Evolutionary conservation across 2,329 filamentous ascomycete species (phyloP), one percentile per base, ranked within the genome.

Genomic region (Plenodomus tracheiphilus): DNA sequence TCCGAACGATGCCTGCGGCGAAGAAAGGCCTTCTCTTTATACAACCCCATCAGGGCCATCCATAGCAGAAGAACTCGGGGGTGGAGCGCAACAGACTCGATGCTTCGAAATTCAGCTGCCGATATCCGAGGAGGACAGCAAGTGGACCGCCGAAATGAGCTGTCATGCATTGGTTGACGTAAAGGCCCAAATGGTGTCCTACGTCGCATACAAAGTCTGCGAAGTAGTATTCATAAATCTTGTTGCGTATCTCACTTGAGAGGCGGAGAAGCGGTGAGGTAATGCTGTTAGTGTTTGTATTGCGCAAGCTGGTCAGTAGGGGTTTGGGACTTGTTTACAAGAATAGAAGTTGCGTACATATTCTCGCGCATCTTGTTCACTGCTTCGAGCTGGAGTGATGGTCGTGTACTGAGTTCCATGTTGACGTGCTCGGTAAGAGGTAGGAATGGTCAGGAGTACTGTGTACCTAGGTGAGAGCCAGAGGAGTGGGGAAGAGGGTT

Each of bases 191-290:
- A n/a, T n/a, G n/a, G n/a, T n/a, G n/a, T n/a, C n/a, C n/a, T n/a
- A n/a, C n/a, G n/a, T n/a, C n/a, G n/a, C n/a, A 16, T 13, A 38
- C 25, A 18, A 11, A 16, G 10, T 13, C 39, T 3, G 11, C 6
- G 21, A 46, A 39, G 3, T 28, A 13, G 17, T 39, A n/a, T 1
- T 32, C 16, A 16, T 37, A 51, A 17, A 47, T 43, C 0, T 30
- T 16, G 6, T 38, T 45, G 22, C 25, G 43, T 11, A 40, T 1
- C 25, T 45, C 36, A 4, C 17, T 36, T 9, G 43, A 25, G 3
- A 45, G 37, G 28, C 25, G 34, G 21, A 46, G 47, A n/a, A 49
- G 21, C 1, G 47, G 32, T 11, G 42, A 49, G 15, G 18, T 32
- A 9, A 20, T 16, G 6, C 20, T 22, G 32, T 49, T 49, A 4